Evolutionary conservation across 805 yeast species (phyloP).

Genomic region (Hanseniaspora nectarophila): DNA sequence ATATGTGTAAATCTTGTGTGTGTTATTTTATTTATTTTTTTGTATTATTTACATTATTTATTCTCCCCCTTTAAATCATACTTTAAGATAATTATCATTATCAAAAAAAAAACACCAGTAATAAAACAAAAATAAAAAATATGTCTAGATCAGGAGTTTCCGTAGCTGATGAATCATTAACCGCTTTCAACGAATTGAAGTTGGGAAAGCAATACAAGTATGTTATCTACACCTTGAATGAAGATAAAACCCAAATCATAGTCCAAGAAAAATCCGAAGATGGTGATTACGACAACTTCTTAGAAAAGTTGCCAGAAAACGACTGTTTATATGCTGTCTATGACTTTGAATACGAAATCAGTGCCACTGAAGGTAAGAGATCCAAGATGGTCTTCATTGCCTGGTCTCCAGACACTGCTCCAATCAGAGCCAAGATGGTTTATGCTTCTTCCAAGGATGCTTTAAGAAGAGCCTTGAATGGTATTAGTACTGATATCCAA

Average conservation of each 20-base stretch:
- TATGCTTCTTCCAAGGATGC: constrained; percentile 98
- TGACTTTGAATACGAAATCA: constrained; percentile 89
- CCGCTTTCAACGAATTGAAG: constrained; percentile 91
- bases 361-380: constrained; percentile 89
- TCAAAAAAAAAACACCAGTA: not conserved
- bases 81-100: no score
- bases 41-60: no score
- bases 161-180: constrained; percentile 79
- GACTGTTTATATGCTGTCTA: constrained; percentile 94
- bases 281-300: constrained; percentile 68
- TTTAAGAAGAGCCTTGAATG: constrained; percentile 91
- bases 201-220: constrained; percentile 82
- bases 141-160: constrained; percentile 44
- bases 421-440: constrained; percentile 91
- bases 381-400: constrained; percentile 58
- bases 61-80: no score
- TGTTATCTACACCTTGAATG: constrained; percentile 70
- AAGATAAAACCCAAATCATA: constrained; percentile 76
- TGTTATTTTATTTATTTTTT: no score
- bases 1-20: no score
- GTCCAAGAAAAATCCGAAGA: constrained; percentile 75
- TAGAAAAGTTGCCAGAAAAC: constrained; percentile 83
- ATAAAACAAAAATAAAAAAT: not conserved
- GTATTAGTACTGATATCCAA: constrained; percentile 87
- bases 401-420: constrained; percentile 98